These are phyloP conservation scores for Lasiosphaeris hirsuta DNA, from an alignment of 495 filamentous ascomycete genomes.

Conservation along the genomic window DNA sequence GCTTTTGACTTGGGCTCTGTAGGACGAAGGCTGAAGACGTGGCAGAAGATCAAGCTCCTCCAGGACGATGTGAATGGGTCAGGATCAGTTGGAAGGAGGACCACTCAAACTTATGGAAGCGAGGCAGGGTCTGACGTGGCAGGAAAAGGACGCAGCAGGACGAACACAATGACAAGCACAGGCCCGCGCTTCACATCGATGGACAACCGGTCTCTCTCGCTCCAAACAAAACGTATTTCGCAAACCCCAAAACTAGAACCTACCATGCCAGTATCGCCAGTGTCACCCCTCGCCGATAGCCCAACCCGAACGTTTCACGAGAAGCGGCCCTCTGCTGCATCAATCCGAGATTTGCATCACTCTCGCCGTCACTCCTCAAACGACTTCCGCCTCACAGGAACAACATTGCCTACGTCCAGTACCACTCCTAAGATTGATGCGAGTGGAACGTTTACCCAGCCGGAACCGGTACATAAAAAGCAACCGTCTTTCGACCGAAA, in stretches of 20 bases:
- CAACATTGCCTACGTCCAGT: slow-evolving; percentile 23
- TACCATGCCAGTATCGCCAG: slow-evolving; percentile 36
- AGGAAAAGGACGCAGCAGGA: slow-evolving; percentile 41
- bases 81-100: slow-evolving; percentile 36
- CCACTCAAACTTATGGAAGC: slow-evolving; percentile 51
- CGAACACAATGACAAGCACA: slow-evolving; percentile 73
- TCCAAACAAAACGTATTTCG: slow-evolving; percentile 41
- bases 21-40: slow-evolving; percentile 83
- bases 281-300: slow-evolving; percentile 53
- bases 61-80: slow-evolving; percentile 71
- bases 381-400: slow-evolving; percentile 54
- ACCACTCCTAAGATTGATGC: slow-evolving; percentile 34
- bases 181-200: slow-evolving; percentile 55
- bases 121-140: slow-evolving; percentile 51
- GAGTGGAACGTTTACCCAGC: slow-evolving; percentile 34
- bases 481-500: slow-evolving; percentile 84
- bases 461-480: slow-evolving; percentile 60
- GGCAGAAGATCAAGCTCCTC: slow-evolving; percentile 86
- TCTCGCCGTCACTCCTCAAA: slow-evolving; percentile 87
- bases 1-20: slow-evolving; percentile 93
- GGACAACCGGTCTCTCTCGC: slow-evolving; percentile 36
- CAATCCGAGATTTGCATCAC: slow-evolving; percentile 78
- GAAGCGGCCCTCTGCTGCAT: slow-evolving; percentile 71
- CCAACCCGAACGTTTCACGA: slow-evolving; percentile 48
- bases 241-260: slow-evolving; percentile 43